These are phyloP conservation scores for Pleurotus salmoneostramineus DNA, from an alignment of 768 basidiomycete species.

Conservation along the genomic window DNA sequence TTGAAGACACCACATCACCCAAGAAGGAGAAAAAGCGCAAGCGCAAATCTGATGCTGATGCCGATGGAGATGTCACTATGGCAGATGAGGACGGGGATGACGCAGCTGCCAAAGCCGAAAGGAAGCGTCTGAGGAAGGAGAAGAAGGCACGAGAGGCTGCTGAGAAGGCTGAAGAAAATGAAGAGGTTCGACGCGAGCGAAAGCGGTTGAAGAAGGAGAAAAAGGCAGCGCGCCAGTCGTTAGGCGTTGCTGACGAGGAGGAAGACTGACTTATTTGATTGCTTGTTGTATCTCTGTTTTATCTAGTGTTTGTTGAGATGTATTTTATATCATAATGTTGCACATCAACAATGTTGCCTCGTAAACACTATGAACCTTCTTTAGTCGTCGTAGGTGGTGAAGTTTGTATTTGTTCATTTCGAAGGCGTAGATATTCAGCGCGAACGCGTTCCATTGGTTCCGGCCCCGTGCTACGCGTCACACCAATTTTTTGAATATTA, in stretches of 20 bases:
- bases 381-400: neutral
- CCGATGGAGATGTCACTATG: slow-evolving; percentile 40
- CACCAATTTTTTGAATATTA: neutral
- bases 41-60: slow-evolving; percentile 62
- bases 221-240: slow-evolving; percentile 43
- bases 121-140: slow-evolving; percentile 59
- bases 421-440: slow-evolving; percentile 67
- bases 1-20: slow-evolving; percentile 26
- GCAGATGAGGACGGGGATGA: slow-evolving; percentile 24
- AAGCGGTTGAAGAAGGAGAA: slow-evolving; percentile 70
- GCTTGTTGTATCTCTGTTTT: neutral
- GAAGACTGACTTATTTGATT: neutral
- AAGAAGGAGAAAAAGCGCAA: slow-evolving; percentile 84
- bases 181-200: slow-evolving; percentile 56
- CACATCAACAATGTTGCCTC: neutral
- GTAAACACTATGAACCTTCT: slow-evolving; percentile 3
- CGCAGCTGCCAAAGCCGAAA: slow-evolving; percentile 50
- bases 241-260: slow-evolving; percentile 29
- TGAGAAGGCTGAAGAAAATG: slow-evolving; percentile 48
- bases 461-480: slow-evolving; percentile 55
- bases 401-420: slow-evolving; percentile 31
- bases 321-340: slow-evolving; percentile 2
- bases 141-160: slow-evolving; percentile 48
- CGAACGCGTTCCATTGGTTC: slow-evolving; percentile 72
- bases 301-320: slow-evolving; percentile 1